phyloP scores from a whole-genome alignment of 331 rosid species.

The Telfairia occidentalis region DNA sequence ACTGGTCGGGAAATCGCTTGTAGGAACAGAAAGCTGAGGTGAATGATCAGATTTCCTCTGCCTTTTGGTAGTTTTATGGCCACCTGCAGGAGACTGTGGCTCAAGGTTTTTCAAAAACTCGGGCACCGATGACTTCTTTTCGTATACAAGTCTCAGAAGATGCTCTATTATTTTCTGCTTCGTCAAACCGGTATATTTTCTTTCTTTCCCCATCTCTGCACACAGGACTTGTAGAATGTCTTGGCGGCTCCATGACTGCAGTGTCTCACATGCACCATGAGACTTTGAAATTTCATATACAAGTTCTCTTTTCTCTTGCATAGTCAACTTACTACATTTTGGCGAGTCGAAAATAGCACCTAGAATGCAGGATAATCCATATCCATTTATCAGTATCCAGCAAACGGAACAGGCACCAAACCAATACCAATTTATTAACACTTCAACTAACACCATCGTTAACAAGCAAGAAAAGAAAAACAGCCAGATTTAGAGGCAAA shows the following conservation, averaged over 20 bases:
- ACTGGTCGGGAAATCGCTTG: slow-evolving; percentile 24
- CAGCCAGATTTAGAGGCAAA: background rate
- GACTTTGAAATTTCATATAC: slow-evolving; percentile 74
- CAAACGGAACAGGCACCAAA: background rate
- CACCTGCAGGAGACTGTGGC: slow-evolving; percentile 38
- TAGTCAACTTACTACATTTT: slow-evolving; percentile 51
- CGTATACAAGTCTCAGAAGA: slow-evolving; percentile 82
- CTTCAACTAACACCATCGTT: background rate
- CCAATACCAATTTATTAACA: background rate
- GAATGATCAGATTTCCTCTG: slow-evolving; percentile 82
- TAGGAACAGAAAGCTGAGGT: slow-evolving; percentile 44
- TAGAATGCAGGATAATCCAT: slow-evolving; percentile 19
- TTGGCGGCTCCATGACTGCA: slow-evolving; percentile 96
- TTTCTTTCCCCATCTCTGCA: slow-evolving; percentile 98
- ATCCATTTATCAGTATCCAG: slow-evolving; percentile 8
- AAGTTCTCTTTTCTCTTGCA: slow-evolving; percentile 78
- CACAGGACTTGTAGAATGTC: slow-evolving; percentile 85
- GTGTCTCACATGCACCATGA: slow-evolving; percentile 65
- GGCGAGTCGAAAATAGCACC: slow-evolving; percentile 47
- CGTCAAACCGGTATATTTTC: slow-evolving; percentile 94
- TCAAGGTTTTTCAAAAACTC: slow-evolving; percentile 38
- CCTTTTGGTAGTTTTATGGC: slow-evolving; percentile 66
- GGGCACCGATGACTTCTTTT: slow-evolving; percentile 47
- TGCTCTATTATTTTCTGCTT: slow-evolving; percentile 86
- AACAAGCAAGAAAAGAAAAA: background rate